Evolutionary conservation across 192 early-diverging fungal species (phyloP), one percentile per base, ranked within the genome.

Genomic region (Chytriomyces hyalinus): DNA sequence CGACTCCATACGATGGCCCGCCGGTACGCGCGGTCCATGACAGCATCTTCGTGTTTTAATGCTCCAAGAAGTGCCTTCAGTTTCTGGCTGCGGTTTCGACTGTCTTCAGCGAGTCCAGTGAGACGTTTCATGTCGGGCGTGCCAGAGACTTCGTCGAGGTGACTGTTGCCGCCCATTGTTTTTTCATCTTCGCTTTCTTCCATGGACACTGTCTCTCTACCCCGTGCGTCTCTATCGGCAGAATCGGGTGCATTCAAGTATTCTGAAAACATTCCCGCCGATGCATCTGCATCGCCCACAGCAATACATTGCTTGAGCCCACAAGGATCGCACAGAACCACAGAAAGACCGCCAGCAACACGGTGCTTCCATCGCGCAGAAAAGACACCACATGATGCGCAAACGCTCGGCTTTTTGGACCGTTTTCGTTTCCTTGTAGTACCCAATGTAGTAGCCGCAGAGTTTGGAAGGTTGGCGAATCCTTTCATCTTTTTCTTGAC

Each of bases 1-100:
- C 77, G 67, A 51, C 78, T 74, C 63, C 71, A 49, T n/a, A 79
- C 69, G 45, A 79, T 79, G 6, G 78, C 69, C 10, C 78, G 49
- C 15, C 78, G 43, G 24, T 65, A 79, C n/a, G 71, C 78, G 26
- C 78, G 68, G 49, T 79, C 78, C 6, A 74, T 72, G 7, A 26
- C 65, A 26, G 70, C 70, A 48, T 79, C 78, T 74, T 74, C 78
- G 17, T 65, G 46, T 48, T 74, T 65, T 13, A 79, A 6, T 13
- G 70, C 70, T 15, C 74, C 72, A 6, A 79, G 43, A 61, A 79
- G 48, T n/a, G 24, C 13, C 3, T 47, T 15, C 49, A 79, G 43
- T 36, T 28, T 20, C 20, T 46, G 57, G 24, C 78, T 20, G 17
- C 47, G 20, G 8, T 45, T 36, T 57, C 13, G 53, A 20, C 36